Evolutionary conservation across 805 yeast genomes (phyloP), one percentile per base, ranked within the genome.

Genomic region (Saccharomycopsis fermentans): DNA sequence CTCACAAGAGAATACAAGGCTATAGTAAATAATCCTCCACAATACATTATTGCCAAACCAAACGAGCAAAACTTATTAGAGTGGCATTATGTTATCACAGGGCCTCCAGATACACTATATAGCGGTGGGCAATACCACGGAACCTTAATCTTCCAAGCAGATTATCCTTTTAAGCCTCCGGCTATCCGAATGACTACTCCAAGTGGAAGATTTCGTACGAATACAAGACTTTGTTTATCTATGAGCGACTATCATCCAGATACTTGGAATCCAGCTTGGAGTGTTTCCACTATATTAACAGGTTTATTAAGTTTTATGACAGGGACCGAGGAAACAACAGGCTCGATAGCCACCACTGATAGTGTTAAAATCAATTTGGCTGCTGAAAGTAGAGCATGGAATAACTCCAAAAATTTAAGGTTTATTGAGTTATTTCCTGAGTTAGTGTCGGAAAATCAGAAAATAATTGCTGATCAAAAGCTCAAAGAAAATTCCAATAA

Each of bases 231-330:
- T 29, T 91, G 98, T 72, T 74, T 91, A 54, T 83, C 91, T n/a
- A 90, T 91, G 86, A 85, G 95, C 66, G 97, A 91, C 72, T 91
- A 82, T 70, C 98, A 91, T 66, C 97, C 96, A 2, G 94, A 90
- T 69, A 75, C 86, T 1, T 91, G 98, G 98, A 90, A 91, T 70
- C 97, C 98, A 1, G 90, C 96, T 6, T 91, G 97, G 97, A 83
- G 90, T 52, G 97, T 91, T 27, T 77, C 89, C 36, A 90, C 97
- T 0, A 91, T 91, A 21, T 76, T 91, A 65, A 87, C 84, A 11
- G 98, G 97, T 0, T 74, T 91, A 39, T 74, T 91, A 63, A 88
- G 96, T 68, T 91, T 91, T 67, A 91, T 91, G 98, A 89, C 96
- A 0, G 85, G 94, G 9, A 81, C 81, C 60, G 97, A 91, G 64